phyloP scores from a whole-genome alignment of 345 rosid genomes.

The Eucalyptus polybractea region DNA sequence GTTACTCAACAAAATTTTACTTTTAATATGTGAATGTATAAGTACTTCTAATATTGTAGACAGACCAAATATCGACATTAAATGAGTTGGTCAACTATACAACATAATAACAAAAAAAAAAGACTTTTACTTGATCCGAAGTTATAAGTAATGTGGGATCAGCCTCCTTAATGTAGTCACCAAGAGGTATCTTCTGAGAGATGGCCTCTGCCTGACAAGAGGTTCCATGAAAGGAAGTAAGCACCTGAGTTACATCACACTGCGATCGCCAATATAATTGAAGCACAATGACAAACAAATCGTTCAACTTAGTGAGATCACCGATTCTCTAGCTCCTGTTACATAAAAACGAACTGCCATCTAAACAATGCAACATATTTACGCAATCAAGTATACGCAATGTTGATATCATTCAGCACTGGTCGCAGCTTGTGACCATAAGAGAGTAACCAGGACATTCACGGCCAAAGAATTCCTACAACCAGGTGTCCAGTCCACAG shows the following conservation, averaged over 20 bases:
- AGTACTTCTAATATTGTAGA: neutral
- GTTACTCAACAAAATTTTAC: neutral
- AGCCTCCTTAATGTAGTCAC: constrained; percentile 34
- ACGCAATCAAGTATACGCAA: neutral
- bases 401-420: neutral
- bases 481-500: neutral
- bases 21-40: neutral
- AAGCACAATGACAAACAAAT: neutral
- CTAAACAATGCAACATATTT: neutral
- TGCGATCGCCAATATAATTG: neutral
- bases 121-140: constrained; percentile 61
- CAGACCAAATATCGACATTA: neutral
- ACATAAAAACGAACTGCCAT: neutral
- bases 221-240: constrained; percentile 8
- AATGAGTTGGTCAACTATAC: neutral
- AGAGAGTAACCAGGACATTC: neutral
- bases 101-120: neutral
- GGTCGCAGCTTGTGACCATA: neutral
- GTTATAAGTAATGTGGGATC: constrained; percentile 54
- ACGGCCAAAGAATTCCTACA: neutral
- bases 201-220: constrained; percentile 81
- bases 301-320: neutral
- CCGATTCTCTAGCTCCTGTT: neutral
- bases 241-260: neutral
- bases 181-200: constrained; percentile 33